Evolutionary conservation across 768 basidiomycete species (phyloP), one percentile per base, ranked within the genome.

Genomic region (Termitomyces sp.): DNA sequence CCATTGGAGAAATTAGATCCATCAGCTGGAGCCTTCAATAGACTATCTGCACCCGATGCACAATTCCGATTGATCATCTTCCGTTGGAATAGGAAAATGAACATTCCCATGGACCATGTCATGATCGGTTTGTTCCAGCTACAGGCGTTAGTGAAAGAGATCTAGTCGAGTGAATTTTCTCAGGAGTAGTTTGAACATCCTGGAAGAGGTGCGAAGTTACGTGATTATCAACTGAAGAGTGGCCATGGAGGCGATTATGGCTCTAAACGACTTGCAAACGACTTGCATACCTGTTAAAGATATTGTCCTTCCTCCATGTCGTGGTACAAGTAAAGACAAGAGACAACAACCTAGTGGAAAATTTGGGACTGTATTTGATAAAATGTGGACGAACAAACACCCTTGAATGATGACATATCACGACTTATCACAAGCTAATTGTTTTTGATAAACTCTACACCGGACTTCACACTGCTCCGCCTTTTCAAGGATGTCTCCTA

Each of bases 401-500:
- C 32, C 32, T 7, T 32, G 32, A 32, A 32, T 32, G n/a, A 23
- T 14, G 51, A 13, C 9, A 14, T 3, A 26, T 32, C 3, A 6
- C 9, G 5, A 33, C 12, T 14, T 23, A 51, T 51, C 50, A 28
- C 38, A n/a, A 41, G 9, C 26, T 5, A 30, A 26, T 20, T 23
- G 55, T 46, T 36, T 26, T 47, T n/a, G 36, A n/a, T 47, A 54
- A 7, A 41, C 28, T 46, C 56, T 48, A 20, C 4, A 32, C 32
- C 43, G 20, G 18, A 35, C 41, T 35, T 57, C 41, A 10, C 43
- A n/a, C 33, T 30, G 26, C 18, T 20, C 20, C 26, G 38, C n/a
- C 32, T 23, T 26, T 38, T 51, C 54, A 7, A 60, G 47, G 10
- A 69, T 66, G 65, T 12, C 60, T 40, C 23, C 47, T 30, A 61